phyloP scores from a whole-genome alignment of 495 filamentous ascomycete species.

The Podospora bellae-mahoneyi region DNA sequence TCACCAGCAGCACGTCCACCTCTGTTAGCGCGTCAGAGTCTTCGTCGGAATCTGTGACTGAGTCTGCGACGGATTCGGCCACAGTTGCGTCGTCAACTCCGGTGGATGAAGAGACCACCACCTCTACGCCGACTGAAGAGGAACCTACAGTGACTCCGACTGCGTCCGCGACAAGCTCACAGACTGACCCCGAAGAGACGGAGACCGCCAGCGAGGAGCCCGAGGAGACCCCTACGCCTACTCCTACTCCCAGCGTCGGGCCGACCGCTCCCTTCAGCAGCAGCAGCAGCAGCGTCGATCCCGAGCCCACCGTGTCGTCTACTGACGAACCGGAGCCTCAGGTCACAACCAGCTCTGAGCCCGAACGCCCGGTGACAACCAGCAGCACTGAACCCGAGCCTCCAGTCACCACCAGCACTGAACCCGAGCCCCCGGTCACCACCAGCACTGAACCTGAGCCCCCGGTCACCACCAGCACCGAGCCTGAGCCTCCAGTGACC shows the following conservation, averaged over 20 bases:
- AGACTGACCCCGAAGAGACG: neutral
- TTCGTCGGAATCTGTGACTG: neutral
- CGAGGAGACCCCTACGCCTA: neutral
- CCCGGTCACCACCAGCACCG: too few species aligned
- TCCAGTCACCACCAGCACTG: neutral
- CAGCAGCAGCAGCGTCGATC: conserved; percentile 1
- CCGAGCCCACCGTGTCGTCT: neutral
- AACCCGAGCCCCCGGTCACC: neutral
- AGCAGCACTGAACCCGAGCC: too few species aligned
- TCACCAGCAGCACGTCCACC: neutral
- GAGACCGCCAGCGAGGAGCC: neutral
- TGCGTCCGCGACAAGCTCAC: neutral
- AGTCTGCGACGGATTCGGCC: neutral
- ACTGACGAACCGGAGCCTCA: neutral
- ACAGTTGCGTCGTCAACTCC: neutral
- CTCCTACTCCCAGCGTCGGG: neutral
- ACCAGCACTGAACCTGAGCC: neutral
- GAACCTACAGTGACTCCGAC: neutral
- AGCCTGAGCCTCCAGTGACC: neutral
- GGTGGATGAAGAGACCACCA: neutral
- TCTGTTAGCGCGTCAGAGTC: neutral
- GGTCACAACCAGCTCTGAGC: neutral
- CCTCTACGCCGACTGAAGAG: conserved; percentile 1
- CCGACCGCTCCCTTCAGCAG: conserved; percentile 1
- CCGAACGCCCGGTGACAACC: neutral